Base-by-base conservation (phyloP, 345 rosid species). In the Crucihimalaya himalaica region DNA sequence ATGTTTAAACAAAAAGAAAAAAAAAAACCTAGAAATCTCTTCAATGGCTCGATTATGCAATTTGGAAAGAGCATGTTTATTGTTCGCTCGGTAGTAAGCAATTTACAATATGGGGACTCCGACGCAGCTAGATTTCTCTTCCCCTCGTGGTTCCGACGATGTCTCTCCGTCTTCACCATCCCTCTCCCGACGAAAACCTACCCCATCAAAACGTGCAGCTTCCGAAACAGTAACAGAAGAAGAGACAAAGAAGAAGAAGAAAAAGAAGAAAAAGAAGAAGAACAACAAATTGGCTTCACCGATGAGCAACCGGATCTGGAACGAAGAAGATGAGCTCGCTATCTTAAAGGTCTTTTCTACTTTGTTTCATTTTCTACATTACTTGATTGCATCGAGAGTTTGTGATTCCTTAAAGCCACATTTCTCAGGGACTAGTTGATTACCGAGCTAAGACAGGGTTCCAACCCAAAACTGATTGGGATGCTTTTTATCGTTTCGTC, bases 301-400 rank as follows among this genome's bases (percentile, higher is more conserved):
- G 2, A 19, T 14, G 43, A 40, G 10, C 3, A 60, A 60, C 16
- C 45, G 45, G 69, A 60, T 59, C 46, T 75, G 74, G 79, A 75
- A 18, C 63, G 63, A 68, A 29, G 74, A 75, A 20, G 74, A 75
- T 25, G 79, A 75, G 32, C 63, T 75, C 39, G 8, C 57, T 43
- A 18, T 75, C 63, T 61, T 75, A 52, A 68, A 60, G 68, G 72
- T 73, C 2, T 29, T 23, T 20, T 12, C 5, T 28, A 6, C 8
- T 34, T 21, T 18, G 10, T 57, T 23, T 55, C 40, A 46, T 32
- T n/a, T 32, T 1, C 57, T 56, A 3, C 21, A 3, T 20, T 19
- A 32, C 62, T 25, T 25, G 56, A 16, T 51, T 51, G 55, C 34
- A 1, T 50, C 20, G 3, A 15, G 42, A 29, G 1, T 35, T 37